A percentile compares a stretch with the other conserved stretches of the same genome.
phyloP scores from a whole-genome alignment of 192 early-diverging fungal species.

The Backusella sp. region DNA sequence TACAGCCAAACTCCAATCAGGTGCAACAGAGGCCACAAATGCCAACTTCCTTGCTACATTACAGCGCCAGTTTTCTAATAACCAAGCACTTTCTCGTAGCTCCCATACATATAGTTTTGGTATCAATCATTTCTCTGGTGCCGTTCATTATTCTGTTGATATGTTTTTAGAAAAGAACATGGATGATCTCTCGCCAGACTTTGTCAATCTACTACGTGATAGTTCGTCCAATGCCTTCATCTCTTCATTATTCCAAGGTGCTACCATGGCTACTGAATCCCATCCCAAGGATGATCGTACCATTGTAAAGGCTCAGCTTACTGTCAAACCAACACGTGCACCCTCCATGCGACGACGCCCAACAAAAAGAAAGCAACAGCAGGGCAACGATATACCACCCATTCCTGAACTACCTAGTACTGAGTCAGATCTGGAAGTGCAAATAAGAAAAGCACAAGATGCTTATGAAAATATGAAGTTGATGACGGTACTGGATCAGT shows the following conservation, averaged over 20 bases:
- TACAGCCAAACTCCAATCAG: slow-evolving; percentile 37
- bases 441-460: slow-evolving; percentile 23
- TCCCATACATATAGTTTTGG: slow-evolving; percentile 50
- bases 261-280: slow-evolving; percentile 67
- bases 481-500: slow-evolving; percentile 53
- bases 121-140: slow-evolving; percentile 61
- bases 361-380: slow-evolving; percentile 25
- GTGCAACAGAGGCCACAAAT: slow-evolving; percentile 46
- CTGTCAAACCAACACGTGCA: slow-evolving; percentile 68
- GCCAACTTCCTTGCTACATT: slow-evolving; percentile 38
- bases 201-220: slow-evolving; percentile 66
- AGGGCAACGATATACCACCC: neutral
- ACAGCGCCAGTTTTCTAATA: slow-evolving; percentile 16
- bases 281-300: slow-evolving; percentile 72
- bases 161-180: slow-evolving; percentile 64
- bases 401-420: slow-evolving; percentile 29
- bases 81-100: slow-evolving; percentile 17
- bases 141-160: slow-evolving; percentile 65
- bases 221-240: slow-evolving; percentile 60
- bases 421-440: slow-evolving; percentile 17
- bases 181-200: slow-evolving; percentile 60
- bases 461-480: slow-evolving; percentile 42
- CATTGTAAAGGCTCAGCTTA: slow-evolving; percentile 74
- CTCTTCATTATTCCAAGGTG: slow-evolving; percentile 62
- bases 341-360: slow-evolving; percentile 58